phyloP scores from a whole-genome alignment of 805 yeast species.

The Spathaspora arborariae region DNA sequence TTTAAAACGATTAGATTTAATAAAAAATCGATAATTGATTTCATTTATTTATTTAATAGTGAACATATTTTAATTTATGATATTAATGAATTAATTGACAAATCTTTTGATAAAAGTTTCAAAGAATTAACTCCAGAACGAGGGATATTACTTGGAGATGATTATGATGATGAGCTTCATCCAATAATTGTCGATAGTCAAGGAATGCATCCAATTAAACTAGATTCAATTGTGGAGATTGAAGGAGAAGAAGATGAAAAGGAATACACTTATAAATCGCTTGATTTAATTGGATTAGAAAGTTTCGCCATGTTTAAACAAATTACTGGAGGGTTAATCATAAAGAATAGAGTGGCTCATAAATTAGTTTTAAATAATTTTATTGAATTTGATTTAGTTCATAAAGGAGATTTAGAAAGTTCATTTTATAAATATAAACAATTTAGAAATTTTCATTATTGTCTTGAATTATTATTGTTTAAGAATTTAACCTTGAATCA shows the following conservation, averaged over 20 bases:
- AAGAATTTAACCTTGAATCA: slow-evolving; percentile 28
- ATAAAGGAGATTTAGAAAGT: slow-evolving; percentile 19
- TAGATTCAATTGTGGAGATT: slow-evolving; percentile 10
- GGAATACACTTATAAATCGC: slow-evolving; percentile 18
- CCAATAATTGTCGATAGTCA: slow-evolving; percentile 28
- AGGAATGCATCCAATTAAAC: slow-evolving; percentile 23
- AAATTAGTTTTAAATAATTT: slow-evolving; percentile 44
- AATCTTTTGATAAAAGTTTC: slow-evolving; percentile 5
- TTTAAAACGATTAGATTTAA: slow-evolving; percentile 19
- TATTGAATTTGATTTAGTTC: slow-evolving; percentile 43
- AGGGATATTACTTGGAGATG: slow-evolving; percentile 12
- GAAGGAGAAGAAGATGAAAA: neutral
- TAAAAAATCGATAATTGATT: slow-evolving; percentile 6
- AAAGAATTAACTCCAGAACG: slow-evolving; percentile 14
- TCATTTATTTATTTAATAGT: slow-evolving; percentile 36
- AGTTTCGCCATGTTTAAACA: slow-evolving; percentile 23
- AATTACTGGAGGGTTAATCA: slow-evolving; percentile 20
- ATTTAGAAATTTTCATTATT: slow-evolving; percentile 44
- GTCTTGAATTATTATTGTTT: slow-evolving; percentile 47
- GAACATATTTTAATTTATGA: slow-evolving; percentile 28
- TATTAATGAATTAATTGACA: slow-evolving; percentile 17
- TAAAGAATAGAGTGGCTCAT: slow-evolving; percentile 32
- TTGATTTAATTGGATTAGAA: slow-evolving; percentile 43
- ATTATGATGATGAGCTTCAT: slow-evolving; percentile 10
- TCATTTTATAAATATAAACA: slow-evolving; percentile 30